phyloP scores from a whole-genome alignment of 106 monocot species.

The Agapanthus africanus region DNA sequence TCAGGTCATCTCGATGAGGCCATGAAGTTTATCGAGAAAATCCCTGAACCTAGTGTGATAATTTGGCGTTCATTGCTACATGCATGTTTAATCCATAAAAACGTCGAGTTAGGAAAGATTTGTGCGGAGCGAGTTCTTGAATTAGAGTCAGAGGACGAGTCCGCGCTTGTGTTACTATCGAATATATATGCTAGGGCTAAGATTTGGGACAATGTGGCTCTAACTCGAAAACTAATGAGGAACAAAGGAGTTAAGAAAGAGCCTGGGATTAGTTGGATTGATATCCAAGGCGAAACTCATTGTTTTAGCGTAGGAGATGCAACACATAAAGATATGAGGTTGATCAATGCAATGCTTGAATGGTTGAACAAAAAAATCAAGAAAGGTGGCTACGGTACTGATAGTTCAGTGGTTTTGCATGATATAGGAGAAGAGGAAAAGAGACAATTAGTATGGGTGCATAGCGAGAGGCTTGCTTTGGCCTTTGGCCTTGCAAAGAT shows the following conservation, averaged over 20 bases:
- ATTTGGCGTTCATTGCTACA: slow-evolving; percentile 78
- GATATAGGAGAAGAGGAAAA: slow-evolving; percentile 49
- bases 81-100: slow-evolving; percentile 77
- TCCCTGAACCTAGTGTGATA: slow-evolving; percentile 39
- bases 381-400: slow-evolving; percentile 48
- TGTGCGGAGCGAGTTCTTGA: slow-evolving; percentile 61
- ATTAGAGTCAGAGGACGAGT: slow-evolving; percentile 58
- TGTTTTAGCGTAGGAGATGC: slow-evolving; percentile 53
- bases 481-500: slow-evolving; percentile 46
- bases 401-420: slow-evolving; percentile 50
- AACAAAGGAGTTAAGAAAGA: slow-evolving; percentile 60
- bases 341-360: slow-evolving; percentile 70
- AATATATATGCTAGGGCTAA: slow-evolving; percentile 64
- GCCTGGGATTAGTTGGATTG: slow-evolving; percentile 75
- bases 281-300: slow-evolving; percentile 53
- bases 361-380: slow-evolving; percentile 44
- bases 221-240: slow-evolving; percentile 63
- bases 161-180: slow-evolving; percentile 59
- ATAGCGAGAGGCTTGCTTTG: slow-evolving; percentile 83
- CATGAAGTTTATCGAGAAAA: slow-evolving; percentile 52
- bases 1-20: slow-evolving; percentile 66
- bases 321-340: slow-evolving; percentile 51
- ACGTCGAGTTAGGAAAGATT: slow-evolving; percentile 55
- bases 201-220: slow-evolving; percentile 51
- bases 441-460: slow-evolving; percentile 49